These are phyloP conservation scores for Sonneratia alba DNA, from an alignment of 345 rosid species.

Conservation along the genomic window DNA sequence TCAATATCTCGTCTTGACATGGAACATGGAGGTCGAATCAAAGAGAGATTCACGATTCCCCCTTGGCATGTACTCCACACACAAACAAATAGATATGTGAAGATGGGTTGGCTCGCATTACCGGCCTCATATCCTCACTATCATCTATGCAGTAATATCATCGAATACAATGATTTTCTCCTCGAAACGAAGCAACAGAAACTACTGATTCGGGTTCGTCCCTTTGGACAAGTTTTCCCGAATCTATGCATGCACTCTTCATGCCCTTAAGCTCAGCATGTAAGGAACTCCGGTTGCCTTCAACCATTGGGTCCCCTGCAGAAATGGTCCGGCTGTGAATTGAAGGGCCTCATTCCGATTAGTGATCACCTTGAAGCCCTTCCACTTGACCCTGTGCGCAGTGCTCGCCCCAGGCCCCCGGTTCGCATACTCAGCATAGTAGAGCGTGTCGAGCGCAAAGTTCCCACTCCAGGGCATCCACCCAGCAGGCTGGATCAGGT, in stretches of 20 bases:
- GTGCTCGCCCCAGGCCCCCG: constrained; percentile 40
- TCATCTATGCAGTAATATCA: background rate
- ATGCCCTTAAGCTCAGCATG: constrained; percentile 19
- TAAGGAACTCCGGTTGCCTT: constrained; percentile 17
- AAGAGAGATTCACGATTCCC: too few relatives aligned
- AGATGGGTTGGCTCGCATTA: background rate
- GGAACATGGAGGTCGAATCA: too few relatives aligned
- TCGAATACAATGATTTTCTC: background rate
- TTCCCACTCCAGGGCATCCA: constrained; percentile 37
- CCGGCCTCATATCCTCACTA: background rate
- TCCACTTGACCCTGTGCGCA: constrained; percentile 37
- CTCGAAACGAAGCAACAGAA: background rate
- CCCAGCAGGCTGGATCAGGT: constrained; percentile 42
- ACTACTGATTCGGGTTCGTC: background rate
- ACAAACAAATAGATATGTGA: background rate
- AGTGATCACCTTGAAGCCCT: constrained; percentile 23
- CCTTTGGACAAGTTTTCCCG: background rate
- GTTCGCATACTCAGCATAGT: constrained; percentile 40
- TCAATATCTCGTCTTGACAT: too few relatives aligned
- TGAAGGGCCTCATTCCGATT: constrained; percentile 20
- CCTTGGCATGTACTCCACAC: too few relatives aligned
- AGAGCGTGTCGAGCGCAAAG: constrained; percentile 24
- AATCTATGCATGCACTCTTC: background rate
- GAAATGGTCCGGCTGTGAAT: constrained; percentile 30
- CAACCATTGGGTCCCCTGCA: constrained; percentile 28